A percentile compares a stretch with the other conserved stretches of the same genome.
Evolutionary conservation across 2,329 filamentous ascomycete species (phyloP).

Genomic region (Chaetomiaceae sp.): DNA sequence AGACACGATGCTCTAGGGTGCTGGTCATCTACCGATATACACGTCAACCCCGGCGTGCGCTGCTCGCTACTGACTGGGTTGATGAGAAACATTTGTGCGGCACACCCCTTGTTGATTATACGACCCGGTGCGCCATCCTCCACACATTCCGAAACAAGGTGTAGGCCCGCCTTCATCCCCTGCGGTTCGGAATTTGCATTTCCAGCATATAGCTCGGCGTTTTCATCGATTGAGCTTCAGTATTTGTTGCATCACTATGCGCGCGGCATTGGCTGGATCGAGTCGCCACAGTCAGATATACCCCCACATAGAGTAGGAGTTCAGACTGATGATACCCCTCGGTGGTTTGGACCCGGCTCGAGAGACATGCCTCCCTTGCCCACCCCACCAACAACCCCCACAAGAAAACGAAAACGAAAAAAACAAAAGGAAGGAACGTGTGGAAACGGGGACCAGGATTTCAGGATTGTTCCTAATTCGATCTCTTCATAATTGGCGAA

Average conservation of each 20-base stretch:
- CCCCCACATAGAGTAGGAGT: constrained; percentile 22
- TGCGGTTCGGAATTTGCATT: constrained; percentile 16
- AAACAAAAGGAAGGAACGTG: not conserved
- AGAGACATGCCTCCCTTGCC: not conserved
- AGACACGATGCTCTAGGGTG: constrained; percentile 32
- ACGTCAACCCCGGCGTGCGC: no score
- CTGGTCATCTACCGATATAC: no score
- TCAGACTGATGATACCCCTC: constrained; percentile 21
- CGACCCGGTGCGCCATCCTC: no score
- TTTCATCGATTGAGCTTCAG: constrained; percentile 13
- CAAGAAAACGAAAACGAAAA: not conserved
- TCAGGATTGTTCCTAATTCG: no score
- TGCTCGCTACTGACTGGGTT: no score
- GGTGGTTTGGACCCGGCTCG: constrained; percentile 1
- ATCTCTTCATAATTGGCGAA: no score
- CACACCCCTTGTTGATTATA: no score
- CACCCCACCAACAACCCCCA: no score
- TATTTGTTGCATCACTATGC: constrained; percentile 21
- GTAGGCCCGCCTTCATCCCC: constrained; percentile 1
- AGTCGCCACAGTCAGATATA: constrained; percentile 21
- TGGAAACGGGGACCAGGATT: not conserved
- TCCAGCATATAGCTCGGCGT: constrained; percentile 24
- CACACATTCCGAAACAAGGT: no score
- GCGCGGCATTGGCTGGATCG: constrained; percentile 17
- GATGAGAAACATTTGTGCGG: not conserved